Base-by-base conservation (phyloP, 2,329 filamentous ascomycete genomes). In the Paraconiothyrium sp. region DNA sequence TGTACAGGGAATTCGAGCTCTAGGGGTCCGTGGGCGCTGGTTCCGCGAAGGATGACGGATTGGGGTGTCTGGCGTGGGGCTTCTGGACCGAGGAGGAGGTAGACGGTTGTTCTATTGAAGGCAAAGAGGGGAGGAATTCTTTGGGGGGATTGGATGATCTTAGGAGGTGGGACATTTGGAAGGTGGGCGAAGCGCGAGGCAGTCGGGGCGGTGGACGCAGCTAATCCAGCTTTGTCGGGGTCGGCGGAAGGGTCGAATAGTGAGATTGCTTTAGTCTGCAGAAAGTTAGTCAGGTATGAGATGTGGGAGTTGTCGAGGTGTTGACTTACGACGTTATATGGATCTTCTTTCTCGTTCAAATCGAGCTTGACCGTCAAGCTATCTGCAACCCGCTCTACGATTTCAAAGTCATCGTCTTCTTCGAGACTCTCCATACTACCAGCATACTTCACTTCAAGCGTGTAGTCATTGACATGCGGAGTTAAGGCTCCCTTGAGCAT, bases 401-500 rank as follows among this genome's bases (percentile, higher is more conserved):
- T 72, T 71, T 91, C 89, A 61, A 88, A 90, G 20, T 87, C 88
- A 14, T 88, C 84, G 2, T 79, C 72, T 10, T 64, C 61, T 0
- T 59, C 60, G 1, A 22, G 24, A 13, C 20, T 59, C 1, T 67
- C 62, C 9, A 57, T 64, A 32, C n/a, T 71, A 3, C 67, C 72
- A 8, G 71, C 75, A 66, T 90, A 92, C 57, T 87, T 85, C 62
- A 92, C 78, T 68, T 90, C 87, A 1, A 92, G 78, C 0, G 81
- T 83, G 69, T 89, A 91, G 70, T 92, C 85, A 16, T 79, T 84
- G 48, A 91, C 81, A 64, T 92, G 89, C 0, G 89, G 89, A 1
- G 85, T 87, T 22, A 93, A 76, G 0, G 89, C 87, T 0, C 86
- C 90, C 71, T 91, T 92, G 59, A 93, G 80, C 90, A 93, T 93